Percentiles rank a stretch among this genome's conserved stretches.
These are phyloP conservation scores for Polytrichum formosum DNA, from an alignment of 225 moss, liverwort and hornwort genomes.

Conservation along the genomic window DNA sequence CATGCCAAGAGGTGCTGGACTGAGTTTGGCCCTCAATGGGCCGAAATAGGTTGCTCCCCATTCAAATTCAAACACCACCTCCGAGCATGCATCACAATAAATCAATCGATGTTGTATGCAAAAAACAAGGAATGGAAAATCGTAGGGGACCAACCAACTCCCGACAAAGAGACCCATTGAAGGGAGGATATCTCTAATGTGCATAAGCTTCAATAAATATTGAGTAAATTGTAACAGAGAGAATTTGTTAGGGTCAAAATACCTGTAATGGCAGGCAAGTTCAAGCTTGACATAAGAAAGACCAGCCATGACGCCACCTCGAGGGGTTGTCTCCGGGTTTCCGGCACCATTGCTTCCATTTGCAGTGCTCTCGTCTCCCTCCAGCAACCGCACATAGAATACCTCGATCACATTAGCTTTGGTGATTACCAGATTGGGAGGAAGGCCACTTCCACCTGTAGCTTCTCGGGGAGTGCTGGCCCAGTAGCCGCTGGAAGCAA, in stretches of 20 bases:
- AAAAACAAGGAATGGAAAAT: too few relatives aligned
- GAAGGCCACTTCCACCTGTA: conserved; percentile 45
- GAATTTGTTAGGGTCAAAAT: too few relatives aligned
- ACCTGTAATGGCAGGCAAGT: conserved; percentile 87
- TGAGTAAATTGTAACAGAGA: background rate
- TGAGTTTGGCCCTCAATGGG: too few relatives aligned
- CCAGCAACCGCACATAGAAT: conserved; percentile 73
- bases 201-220: background rate
- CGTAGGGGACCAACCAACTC: too few relatives aligned
- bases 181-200: too few relatives aligned
- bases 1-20: too few relatives aligned
- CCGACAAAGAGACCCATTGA: too few relatives aligned
- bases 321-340: conserved; percentile 65
- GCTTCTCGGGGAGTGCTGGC: conserved; percentile 52
- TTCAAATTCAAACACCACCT: too few relatives aligned
- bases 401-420: conserved; percentile 95
- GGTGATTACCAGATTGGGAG: conserved; percentile 88
- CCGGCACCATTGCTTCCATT: conserved; percentile 41
- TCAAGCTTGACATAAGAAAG: conserved; percentile 91
- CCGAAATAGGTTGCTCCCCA: too few relatives aligned
- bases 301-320: conserved; percentile 82
- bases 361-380: conserved; percentile 54
- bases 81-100: too few relatives aligned
- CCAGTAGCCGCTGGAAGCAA: conserved; percentile 54
- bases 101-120: too few relatives aligned